Evolutionary conservation across 2,329 filamentous ascomycete genomes (phyloP), one percentile per base, ranked within the genome.

Genomic region (Colletotrichum lindemuthianum): DNA sequence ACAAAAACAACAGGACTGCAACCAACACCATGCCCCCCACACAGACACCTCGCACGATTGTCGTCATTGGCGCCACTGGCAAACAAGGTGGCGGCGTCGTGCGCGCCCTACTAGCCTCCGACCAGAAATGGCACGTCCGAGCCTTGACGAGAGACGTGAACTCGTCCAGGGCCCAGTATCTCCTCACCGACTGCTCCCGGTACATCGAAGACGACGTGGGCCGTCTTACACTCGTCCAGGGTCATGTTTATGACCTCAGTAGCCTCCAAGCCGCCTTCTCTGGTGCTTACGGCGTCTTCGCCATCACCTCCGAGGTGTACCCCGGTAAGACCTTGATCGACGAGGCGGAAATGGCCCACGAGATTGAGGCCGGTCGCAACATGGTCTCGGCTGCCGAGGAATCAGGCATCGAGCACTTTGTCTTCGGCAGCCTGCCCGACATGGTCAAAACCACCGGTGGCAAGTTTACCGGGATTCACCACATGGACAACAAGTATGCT

Each of bases 401-500:
- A 15, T 9, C 50, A 10, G 51, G 51, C 6, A 34, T 60, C 41
- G 16, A 49, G 51, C 59, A 60, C 34, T 56, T 60, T 11, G 36
- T 60, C n/a, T 60, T 60, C 50, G 47, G 50, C n/a, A 55, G 50
- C 11, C 12, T 60, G 33, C 50, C 51, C 7, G 34, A 60, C 44
- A 43, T 53, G 32, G 32, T 16, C 8, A 15, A 55, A 9, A 43
- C 50, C 13, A 60, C n/a, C 34, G 16, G 33, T 4, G 43, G 58
- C 6, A 32, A 24, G 16, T 56, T 36, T 41, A 6, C 40, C 40
- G 41, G 41, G 50, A 13, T 60, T 24, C 33, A 32, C 33, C 59
- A 60, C 43, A 36, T 60, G 7, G 36, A 60, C 41, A 36, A 16
- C 41, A 60, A 60, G 41, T 13, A 32, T 8, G 24, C 8, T 10